Percentiles rank a stretch among this genome's conserved stretches.
Conservation (phyloP, 345 rosid genomes). For the Orychophragmus violaceus region DNA sequence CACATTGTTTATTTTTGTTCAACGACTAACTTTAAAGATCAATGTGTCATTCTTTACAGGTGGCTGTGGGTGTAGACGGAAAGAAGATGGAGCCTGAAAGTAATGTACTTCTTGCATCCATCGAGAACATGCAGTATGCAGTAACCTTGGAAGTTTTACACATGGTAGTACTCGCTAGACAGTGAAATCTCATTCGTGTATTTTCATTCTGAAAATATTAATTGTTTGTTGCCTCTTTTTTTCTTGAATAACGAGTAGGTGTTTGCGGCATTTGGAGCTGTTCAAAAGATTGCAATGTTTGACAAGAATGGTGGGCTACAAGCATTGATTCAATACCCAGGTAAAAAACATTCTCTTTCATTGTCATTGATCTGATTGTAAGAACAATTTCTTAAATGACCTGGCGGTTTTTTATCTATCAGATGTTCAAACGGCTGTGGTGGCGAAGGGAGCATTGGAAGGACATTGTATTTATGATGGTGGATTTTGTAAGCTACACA, state of each 20-base stretch:
- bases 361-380: not conserved
- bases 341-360: constrained; percentile 26
- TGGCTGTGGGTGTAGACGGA: constrained; percentile 77
- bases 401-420: not conserved
- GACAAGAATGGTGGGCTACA: constrained; percentile 96
- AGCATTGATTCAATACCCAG: constrained; percentile 81
- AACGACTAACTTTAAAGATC: not conserved
- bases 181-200: not conserved
- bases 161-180: constrained; percentile 45
- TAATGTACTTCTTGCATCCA: constrained; percentile 97
- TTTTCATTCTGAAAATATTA: not conserved
- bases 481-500: constrained; percentile 96
- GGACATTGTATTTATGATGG: constrained; percentile 98
- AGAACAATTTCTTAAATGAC: not conserved
- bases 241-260: constrained; percentile 39
- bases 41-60: constrained; percentile 34
- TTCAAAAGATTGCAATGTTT: constrained; percentile 98
- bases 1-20: not conserved
- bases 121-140: constrained; percentile 99
- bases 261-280: constrained; percentile 86
- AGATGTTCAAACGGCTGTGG: constrained; percentile 94
- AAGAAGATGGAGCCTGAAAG: constrained; percentile 96
- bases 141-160: constrained; percentile 94
- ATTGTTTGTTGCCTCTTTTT: not conserved
- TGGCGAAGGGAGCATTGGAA: constrained; percentile 95